A percentile compares a stretch with the other conserved stretches of the same genome.
Evolutionary conservation across 2,329 filamentous ascomycete species (phyloP).

Genomic region (Anthostomella pinea): DNA sequence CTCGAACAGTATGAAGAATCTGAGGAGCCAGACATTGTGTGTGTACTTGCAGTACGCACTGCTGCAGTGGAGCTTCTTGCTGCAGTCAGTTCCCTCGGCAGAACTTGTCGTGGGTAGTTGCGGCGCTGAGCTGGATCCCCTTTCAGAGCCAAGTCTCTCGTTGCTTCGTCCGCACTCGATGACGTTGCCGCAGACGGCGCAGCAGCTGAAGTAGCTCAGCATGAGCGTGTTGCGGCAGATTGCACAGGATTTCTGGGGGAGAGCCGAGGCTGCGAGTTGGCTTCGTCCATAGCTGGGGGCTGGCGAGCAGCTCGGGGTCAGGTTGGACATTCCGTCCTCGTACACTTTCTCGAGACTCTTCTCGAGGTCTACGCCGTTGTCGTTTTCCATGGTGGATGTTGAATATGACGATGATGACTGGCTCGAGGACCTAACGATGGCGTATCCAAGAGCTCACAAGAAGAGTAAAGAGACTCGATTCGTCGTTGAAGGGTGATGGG

Average conservation of each 20-base stretch:
- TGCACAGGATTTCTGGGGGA: slow-evolving; percentile 10
- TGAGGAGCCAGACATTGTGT: slow-evolving; percentile 12
- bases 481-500: neutral
- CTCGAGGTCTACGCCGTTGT: neutral
- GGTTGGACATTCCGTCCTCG: slow-evolving; percentile 1
- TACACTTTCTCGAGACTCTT: slow-evolving; percentile 7
- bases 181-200: slow-evolving; percentile 16
- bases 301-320: slow-evolving; percentile 2
- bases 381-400: slow-evolving; percentile 1
- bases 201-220: slow-evolving; percentile 22
- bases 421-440: no score
- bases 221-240: slow-evolving; percentile 19
- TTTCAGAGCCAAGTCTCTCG: slow-evolving; percentile 1
- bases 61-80: slow-evolving; percentile 10
- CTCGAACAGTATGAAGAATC: slow-evolving; percentile 13
- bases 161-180: slow-evolving; percentile 5
- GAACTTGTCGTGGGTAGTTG: neutral
- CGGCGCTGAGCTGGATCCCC: neutral
- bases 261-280: neutral
- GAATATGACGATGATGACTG: no score
- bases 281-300: neutral
- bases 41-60: slow-evolving; percentile 14
- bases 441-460: no score
- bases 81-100: neutral
- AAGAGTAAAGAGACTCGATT: no score